Percentiles rank a stretch among this genome's conserved stretches.
Conservation (phyloP, 106 monocot genomes). For the Acanthochlamys bracteata region DNA sequence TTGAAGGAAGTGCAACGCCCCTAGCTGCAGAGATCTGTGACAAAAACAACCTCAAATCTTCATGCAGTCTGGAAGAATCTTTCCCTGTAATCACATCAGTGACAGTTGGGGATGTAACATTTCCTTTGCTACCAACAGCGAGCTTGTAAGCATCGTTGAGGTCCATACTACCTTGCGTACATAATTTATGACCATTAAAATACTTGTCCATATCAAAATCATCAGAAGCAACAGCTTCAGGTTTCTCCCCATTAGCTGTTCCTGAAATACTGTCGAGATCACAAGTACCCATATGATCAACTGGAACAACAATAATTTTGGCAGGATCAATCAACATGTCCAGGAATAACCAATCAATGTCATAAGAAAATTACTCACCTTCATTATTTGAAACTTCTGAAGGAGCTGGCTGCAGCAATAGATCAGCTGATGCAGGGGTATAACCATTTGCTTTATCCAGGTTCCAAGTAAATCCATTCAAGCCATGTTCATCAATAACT, state of each 20-base stretch:
- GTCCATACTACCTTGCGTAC: constrained; percentile 27
- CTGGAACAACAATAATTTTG: neutral
- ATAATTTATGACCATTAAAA: constrained; percentile 11
- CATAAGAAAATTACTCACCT: constrained; percentile 8
- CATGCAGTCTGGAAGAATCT: constrained; percentile 49
- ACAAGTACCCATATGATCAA: constrained; percentile 7
- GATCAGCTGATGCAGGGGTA: constrained; percentile 11
- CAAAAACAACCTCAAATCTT: constrained; percentile 40
- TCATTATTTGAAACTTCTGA: constrained; percentile 14
- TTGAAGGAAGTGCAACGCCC: constrained; percentile 16
- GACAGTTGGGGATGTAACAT: constrained; percentile 27
- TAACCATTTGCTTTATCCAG: constrained; percentile 5
- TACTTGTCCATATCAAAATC: neutral
- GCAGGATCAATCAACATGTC: neutral
- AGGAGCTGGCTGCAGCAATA: constrained; percentile 3
- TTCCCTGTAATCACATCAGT: constrained; percentile 37
- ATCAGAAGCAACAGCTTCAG: constrained; percentile 9
- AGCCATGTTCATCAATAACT: constrained; percentile 13
- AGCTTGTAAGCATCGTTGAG: constrained; percentile 69
- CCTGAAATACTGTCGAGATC: constrained; percentile 5
- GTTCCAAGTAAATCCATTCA: constrained; percentile 26
- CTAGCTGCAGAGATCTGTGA: constrained; percentile 28
- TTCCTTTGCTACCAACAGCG: constrained; percentile 28
- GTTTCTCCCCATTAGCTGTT: constrained; percentile 6
- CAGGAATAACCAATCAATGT: neutral